phyloP scores from a whole-genome alignment of 2,329 filamentous ascomycete genomes.

The Talaromyces sp. region DNA sequence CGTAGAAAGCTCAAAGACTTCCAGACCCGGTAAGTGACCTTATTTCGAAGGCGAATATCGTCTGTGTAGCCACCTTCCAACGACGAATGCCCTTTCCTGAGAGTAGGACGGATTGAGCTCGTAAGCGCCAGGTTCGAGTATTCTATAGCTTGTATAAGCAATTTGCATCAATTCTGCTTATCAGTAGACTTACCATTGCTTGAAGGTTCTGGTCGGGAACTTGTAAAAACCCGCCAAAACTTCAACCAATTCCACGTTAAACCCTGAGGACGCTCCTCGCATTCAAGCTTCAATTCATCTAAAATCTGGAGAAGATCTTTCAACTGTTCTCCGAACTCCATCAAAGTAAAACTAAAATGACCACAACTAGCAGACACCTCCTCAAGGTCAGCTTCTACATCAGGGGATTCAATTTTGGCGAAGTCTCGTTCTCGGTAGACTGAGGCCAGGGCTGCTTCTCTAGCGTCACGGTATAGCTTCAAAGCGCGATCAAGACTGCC shows the following conservation, averaged over 20 bases:
- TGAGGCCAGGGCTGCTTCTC: conserved; percentile 68
- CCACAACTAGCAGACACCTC: conserved; percentile 97
- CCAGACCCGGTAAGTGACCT: conserved; percentile 49
- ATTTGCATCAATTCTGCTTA: background rate
- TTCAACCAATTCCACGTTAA: conserved; percentile 80
- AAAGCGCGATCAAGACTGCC: conserved; percentile 77
- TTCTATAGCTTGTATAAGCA: background rate
- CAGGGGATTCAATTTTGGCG: conserved; percentile 61
- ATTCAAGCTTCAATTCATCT: conserved; percentile 70
- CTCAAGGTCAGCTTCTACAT: conserved; percentile 86
- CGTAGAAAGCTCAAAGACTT: conserved; percentile 53
- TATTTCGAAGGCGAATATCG: conserved; percentile 20
- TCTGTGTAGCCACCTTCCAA: conserved; percentile 6
- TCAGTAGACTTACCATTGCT: conserved; percentile 23
- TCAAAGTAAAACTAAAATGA: conserved; percentile 87
- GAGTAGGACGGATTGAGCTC: background rate
- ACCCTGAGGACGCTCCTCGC: conserved; percentile 56
- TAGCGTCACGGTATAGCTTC: conserved; percentile 68
- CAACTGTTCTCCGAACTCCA: conserved; percentile 88
- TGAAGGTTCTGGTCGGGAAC: conserved; percentile 20
- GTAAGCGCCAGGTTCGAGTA: conserved; percentile 2
- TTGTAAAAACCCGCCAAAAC: conserved; percentile 57
- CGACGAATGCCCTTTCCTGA: conserved; percentile 6
- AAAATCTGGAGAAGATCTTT: conserved; percentile 75
- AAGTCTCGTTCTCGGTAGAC: conserved; percentile 78